Conservation (phyloP, 129 eudicot genomes). For the Lonicera japonica region DNA sequence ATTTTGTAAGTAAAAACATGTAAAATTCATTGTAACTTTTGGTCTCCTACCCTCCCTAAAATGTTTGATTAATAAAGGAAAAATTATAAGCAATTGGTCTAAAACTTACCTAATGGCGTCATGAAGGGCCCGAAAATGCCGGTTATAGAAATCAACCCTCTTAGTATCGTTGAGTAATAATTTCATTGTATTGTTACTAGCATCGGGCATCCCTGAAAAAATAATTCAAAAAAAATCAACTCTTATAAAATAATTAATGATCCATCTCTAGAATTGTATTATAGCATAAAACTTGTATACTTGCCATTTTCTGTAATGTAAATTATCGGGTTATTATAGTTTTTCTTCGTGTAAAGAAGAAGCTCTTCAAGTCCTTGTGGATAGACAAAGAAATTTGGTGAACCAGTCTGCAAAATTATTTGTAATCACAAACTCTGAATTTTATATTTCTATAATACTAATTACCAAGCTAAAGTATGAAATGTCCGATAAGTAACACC, state of each 20-base stretch:
- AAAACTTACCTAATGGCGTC: conserved; percentile 4
- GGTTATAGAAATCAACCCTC: conserved; percentile 6
- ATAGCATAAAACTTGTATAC: neutral
- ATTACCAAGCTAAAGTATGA: neutral
- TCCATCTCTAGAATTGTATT: too few relatives aligned
- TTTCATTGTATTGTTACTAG: neutral
- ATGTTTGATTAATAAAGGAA: too few relatives aligned
- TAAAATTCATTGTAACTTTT: too few relatives aligned
- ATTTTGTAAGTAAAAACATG: too few relatives aligned
- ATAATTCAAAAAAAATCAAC: too few relatives aligned
- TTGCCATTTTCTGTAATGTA: conserved; percentile 16
- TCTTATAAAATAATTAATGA: too few relatives aligned
- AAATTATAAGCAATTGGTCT: neutral
- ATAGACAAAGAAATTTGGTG: neutral
- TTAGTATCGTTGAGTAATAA: conserved; percentile 2
- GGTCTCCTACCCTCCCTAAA: too few relatives aligned
- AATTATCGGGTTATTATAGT: conserved; percentile 9
- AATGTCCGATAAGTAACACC: neutral
- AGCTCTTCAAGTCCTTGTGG: conserved; percentile 6
- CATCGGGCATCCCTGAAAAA: conserved; percentile 10
- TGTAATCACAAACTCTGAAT: too few relatives aligned
- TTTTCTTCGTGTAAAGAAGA: conserved; percentile 3
- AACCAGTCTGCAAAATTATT: neutral
- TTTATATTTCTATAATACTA: too few relatives aligned
- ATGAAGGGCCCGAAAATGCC: conserved; percentile 3